Evolutionary conservation across 352 stramenopile species (phyloP), one percentile per base, ranked within the genome.

Genomic region (Blastocystis sp.): DNA sequence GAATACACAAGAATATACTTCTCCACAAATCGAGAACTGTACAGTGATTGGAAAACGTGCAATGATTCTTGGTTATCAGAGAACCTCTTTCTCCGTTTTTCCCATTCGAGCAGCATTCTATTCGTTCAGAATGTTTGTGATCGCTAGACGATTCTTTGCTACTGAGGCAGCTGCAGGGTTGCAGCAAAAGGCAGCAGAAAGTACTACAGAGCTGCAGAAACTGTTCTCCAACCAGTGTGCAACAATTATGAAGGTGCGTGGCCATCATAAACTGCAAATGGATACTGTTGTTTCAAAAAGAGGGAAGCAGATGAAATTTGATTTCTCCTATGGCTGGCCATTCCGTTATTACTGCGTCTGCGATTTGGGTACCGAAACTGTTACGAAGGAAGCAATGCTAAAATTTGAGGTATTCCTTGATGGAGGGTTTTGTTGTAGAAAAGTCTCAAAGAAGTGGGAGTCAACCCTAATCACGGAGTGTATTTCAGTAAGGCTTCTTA

Each of bases 261-360:
- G 70, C 34, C 70, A 81, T n/a, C 43, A 81, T 26, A 81, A 81
- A 24, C 50, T 81, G 20, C 18, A 63, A 47, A 62, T 81, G 34
- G 50, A 34, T 8, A 81, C 70, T 18, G 70, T 81, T 37, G 55
- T 62, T n/a, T 34, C 11, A 20, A 81, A 81, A 53, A 81, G 65
- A 41, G 70, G 70, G 9, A 63, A 64, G 3, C 16, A 24, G 20
- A 81, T 81, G 70, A 81, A 24, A 53, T 81, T 65, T 41, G 70
- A 81, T 63, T 81, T 81, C 70, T 45, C 70, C n/a, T 81, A 81
- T 63, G 70, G 70, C 34, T 81, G 70, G 70, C 70, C 70, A 16
- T 62, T 26, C 26, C 50, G 70, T 9, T 81, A 81, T 47, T 81
- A 81, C 24, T 81, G 70, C 43, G 26, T 37, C n/a, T 81, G 70